Evolutionary conservation across 2,329 filamentous ascomycete species (phyloP).

Genomic region (Stemphylium lycopersici): DNA sequence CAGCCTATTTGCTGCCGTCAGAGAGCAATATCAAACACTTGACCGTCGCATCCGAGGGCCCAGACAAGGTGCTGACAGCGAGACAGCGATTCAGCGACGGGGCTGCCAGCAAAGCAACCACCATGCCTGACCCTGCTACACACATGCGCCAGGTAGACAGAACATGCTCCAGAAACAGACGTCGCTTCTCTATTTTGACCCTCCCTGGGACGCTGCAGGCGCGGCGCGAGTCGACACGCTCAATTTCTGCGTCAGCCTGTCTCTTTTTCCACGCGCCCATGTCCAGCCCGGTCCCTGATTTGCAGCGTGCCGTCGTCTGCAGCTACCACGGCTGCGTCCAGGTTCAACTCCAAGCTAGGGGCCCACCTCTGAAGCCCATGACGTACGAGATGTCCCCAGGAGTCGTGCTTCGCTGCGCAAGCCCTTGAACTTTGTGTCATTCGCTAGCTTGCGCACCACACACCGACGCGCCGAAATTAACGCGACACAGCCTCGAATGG

Average conservation of each 20-base stretch:
- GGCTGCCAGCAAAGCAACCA: neutral
- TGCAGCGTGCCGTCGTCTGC: neutral
- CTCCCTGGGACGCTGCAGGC: too few species aligned
- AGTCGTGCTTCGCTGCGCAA: neutral
- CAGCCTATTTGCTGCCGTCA: conserved; percentile 2
- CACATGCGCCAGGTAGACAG: too few species aligned
- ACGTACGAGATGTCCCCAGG: neutral
- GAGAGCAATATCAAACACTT: conserved; percentile 7
- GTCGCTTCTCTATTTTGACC: neutral
- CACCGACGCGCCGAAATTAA: too few species aligned
- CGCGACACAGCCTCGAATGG: too few species aligned
- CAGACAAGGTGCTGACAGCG: neutral
- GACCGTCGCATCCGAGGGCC: neutral
- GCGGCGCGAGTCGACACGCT: too few species aligned
- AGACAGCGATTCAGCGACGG: neutral
- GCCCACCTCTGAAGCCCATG: neutral
- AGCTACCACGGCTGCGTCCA: neutral
- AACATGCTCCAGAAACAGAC: neutral
- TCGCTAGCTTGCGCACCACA: too few species aligned
- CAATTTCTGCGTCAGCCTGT: too few species aligned
- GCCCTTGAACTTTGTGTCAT: too few species aligned
- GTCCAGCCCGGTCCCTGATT: neutral
- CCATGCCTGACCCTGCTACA: neutral
- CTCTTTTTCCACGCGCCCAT: too few species aligned
- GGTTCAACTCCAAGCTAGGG: neutral